Percentiles rank a stretch among this genome's conserved stretches.
Conservation (phyloP, 163 green algal species). For the Chloroidium sp. region DNA sequence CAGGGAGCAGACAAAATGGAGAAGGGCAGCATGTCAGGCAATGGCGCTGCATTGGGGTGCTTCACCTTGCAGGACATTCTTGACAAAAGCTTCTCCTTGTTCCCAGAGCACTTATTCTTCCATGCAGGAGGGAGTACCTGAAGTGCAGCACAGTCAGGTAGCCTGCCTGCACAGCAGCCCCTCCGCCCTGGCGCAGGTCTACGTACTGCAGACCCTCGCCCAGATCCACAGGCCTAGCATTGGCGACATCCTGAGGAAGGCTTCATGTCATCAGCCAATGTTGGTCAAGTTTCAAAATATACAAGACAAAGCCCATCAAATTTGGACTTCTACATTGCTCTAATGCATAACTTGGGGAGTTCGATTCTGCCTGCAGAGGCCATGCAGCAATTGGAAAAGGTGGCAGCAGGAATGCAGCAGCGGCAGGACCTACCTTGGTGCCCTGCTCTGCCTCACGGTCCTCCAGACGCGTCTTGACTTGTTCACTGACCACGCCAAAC, state of each 20-base stretch:
- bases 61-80: too few relatives aligned
- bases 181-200: conserved; percentile 39
- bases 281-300: too few relatives aligned
- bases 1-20: too few relatives aligned
- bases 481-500: conserved; percentile 71
- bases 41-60: too few relatives aligned
- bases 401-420: too few relatives aligned
- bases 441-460: conserved; percentile 45
- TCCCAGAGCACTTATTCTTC: too few relatives aligned
- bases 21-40: too few relatives aligned
- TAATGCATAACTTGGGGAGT: too few relatives aligned
- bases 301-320: too few relatives aligned
- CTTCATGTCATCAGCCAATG: not conserved
- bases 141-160: conserved; percentile 65
- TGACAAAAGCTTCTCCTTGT: conserved; percentile 3
- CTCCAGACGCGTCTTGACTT: conserved; percentile 86
- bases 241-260: conserved; percentile 1
- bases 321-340: too few relatives aligned
- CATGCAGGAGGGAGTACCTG: conserved; percentile 27
- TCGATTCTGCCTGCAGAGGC: too few relatives aligned
- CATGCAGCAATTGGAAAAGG: too few relatives aligned
- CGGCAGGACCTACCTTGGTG: conserved; percentile 17
- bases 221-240: conserved; percentile 1
- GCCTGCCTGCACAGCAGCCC: conserved; percentile 39
- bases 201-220: not conserved